Percentiles rank a stretch among this genome's conserved stretches.
phyloP scores from a whole-genome alignment of 768 basidiomycete species.

The Lentinula detonsa region DNA sequence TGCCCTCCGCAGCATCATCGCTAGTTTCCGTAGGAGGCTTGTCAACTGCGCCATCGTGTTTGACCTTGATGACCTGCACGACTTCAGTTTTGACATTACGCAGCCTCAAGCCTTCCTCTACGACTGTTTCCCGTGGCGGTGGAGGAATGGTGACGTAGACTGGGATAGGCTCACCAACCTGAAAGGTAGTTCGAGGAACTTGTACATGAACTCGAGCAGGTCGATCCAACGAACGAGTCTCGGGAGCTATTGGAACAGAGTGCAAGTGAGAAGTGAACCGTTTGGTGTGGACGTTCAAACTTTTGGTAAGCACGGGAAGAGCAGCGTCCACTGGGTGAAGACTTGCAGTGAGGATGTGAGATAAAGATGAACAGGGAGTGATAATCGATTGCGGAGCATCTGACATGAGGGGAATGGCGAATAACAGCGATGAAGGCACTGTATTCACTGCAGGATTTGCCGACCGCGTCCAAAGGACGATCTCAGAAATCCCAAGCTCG shows the following conservation, averaged over 20 bases:
- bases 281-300: conserved; percentile 62
- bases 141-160: conserved; percentile 79
- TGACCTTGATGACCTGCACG: conserved; percentile 57
- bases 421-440: conserved; percentile 65
- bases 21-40: conserved; percentile 23
- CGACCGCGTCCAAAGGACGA: conserved; percentile 47
- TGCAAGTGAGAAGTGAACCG: conserved; percentile 66
- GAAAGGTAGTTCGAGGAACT: conserved; percentile 67
- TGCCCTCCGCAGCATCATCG: background rate
- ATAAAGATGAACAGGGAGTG: conserved; percentile 67
- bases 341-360: conserved; percentile 64
- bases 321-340: conserved; percentile 45
- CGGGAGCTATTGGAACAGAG: conserved; percentile 51
- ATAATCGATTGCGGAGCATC: conserved; percentile 84
- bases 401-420: conserved; percentile 70
- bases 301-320: conserved; percentile 40
- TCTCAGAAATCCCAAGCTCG: conserved; percentile 55
- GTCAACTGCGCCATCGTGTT: conserved; percentile 22
- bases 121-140: conserved; percentile 59
- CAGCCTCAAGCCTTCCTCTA: conserved; percentile 65
- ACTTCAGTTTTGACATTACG: conserved; percentile 81
- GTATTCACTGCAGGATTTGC: conserved; percentile 22
- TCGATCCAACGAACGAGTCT: conserved; percentile 47
- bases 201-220: conserved; percentile 69
- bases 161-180: conserved; percentile 67